Conservation (phyloP, 1,284 basidiomycete genomes). For the Moniliophthora roreri region DNA sequence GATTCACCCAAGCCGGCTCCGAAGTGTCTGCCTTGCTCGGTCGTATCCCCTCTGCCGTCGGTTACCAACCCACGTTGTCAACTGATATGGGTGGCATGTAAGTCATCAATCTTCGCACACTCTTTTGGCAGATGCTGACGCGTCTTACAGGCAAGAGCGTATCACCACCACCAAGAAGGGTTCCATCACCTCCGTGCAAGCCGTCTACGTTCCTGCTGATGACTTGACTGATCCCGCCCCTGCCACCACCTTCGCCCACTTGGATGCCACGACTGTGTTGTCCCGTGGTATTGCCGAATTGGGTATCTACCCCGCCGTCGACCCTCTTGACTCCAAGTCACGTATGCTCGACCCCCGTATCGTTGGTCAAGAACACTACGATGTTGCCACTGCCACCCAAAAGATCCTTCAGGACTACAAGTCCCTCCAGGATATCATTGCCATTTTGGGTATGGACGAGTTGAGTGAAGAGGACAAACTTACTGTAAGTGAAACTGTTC, state of each 20-base stretch:
- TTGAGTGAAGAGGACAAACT: slow-evolving; percentile 99
- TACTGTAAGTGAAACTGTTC: slow-evolving; percentile 60
- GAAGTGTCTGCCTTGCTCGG: slow-evolving; percentile 99
- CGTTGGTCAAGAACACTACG: slow-evolving; percentile 91
- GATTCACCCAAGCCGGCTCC: slow-evolving; percentile 99
- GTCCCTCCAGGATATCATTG: slow-evolving; percentile 96
- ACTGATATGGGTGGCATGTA: slow-evolving; percentile 99
- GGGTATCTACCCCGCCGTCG: slow-evolving; percentile 99
- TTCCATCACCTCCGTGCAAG: slow-evolving; percentile 99
- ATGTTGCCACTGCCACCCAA: slow-evolving; percentile 93
- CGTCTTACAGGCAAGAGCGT: slow-evolving; percentile 80
- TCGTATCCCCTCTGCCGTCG: slow-evolving; percentile 99
- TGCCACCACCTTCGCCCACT: slow-evolving; percentile 98
- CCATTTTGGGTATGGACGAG: slow-evolving; percentile 99
- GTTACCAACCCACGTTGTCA: slow-evolving; percentile 99
- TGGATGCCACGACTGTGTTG: slow-evolving; percentile 99
- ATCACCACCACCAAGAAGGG: slow-evolving; percentile 99
- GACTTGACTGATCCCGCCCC: slow-evolving; percentile 99
- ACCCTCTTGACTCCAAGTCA: slow-evolving; percentile 98
- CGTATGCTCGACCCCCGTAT: slow-evolving; percentile 99
- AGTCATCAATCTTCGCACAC: slow-evolving; percentile 29
- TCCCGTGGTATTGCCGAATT: slow-evolving; percentile 99
- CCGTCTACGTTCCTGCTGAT: slow-evolving; percentile 99
- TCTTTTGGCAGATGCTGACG: slow-evolving; percentile 16
- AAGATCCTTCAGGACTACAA: slow-evolving; percentile 99